Base-by-base conservation (phyloP, 2,329 filamentous ascomycete species). In the Talaromyces piceae region DNA sequence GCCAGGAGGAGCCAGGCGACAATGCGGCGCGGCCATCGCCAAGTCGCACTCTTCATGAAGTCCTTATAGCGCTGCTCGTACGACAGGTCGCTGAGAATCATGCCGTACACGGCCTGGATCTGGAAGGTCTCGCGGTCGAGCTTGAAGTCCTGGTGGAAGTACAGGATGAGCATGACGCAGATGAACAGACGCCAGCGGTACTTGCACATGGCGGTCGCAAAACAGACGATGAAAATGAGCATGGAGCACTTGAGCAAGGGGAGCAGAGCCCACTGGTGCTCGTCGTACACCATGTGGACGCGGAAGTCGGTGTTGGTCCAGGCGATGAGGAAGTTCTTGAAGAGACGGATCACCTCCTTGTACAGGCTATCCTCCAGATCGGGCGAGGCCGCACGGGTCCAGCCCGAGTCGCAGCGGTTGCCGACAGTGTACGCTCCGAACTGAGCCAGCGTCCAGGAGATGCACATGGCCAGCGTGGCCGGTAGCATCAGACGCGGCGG, bases 201-300 rank as follows among this genome's bases (percentile, higher is more conserved):
- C 54, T 69, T 71, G 67, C 77, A 72, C 43, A 63, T 66, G 60
- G 66, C 64, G 0, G 64, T 67, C 4, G 74, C 75, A 16, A 71
- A 68, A 23, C 77, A 64, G 25, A 74, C 59, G 5, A 77, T 66
- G 55, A 76, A 79, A 30, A 78, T 72, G 55, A 75, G 66, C 67
- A 79, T 77, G 0, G 75, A 74, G 9, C 74, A 74, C 51, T 73
- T 64, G 4, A 79, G 61, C 45, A 79, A 62, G 11, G 74, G 75
- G 25, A 76, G 62, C 58, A 79, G 69, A 3, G 77, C 75, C 77
- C 77, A 80, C 58, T 79, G 77, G 54, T 79, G 76, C 51, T 77
- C 71, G 58, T 80, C 77, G 50, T 77, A 78, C 7, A 72, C 66
- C 63, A 77, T 77, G 50, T 77, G 78, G 5, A 72, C 66, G 60